Evolutionary conservation across 192 early-diverging fungal species (phyloP).

Genomic region (Entophlyctis helioformis): DNA sequence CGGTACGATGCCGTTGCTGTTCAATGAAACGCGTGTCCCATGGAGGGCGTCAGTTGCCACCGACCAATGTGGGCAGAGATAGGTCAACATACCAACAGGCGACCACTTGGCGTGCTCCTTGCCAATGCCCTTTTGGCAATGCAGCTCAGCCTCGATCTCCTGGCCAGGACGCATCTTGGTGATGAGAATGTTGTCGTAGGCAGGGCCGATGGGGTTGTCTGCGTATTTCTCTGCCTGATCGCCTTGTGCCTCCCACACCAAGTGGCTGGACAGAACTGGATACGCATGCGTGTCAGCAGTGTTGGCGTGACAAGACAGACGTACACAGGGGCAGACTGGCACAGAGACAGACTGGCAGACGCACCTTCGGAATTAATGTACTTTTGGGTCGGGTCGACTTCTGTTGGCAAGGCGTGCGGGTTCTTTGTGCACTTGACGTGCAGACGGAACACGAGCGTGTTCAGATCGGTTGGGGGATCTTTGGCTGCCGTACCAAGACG

Average conservation of each 20-base stretch:
- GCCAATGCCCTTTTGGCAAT: slow-evolving; percentile 86
- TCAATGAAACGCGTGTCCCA: neutral
- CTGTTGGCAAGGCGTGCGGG: slow-evolving; percentile 40
- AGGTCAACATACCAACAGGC: slow-evolving; percentile 54
- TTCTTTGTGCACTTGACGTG: slow-evolving; percentile 60
- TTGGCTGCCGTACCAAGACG: slow-evolving; percentile 34
- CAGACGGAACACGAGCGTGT: slow-evolving; percentile 87
- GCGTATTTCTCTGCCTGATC: slow-evolving; percentile 66
- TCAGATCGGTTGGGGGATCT: slow-evolving; percentile 78
- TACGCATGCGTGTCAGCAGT: slow-evolving; percentile 1
- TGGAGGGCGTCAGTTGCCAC: neutral
- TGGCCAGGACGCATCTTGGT: slow-evolving; percentile 90
- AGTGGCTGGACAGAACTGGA: slow-evolving; percentile 57
- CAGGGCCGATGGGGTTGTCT: slow-evolving; percentile 57
- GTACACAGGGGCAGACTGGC: neutral
- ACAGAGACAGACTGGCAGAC: neutral
- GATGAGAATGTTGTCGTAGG: slow-evolving; percentile 85
- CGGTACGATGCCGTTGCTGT: slow-evolving; percentile 86
- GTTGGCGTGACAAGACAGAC: slow-evolving; percentile 6
- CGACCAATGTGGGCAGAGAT: neutral
- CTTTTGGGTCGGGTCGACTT: slow-evolving; percentile 60
- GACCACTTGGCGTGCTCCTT: slow-evolving; percentile 97
- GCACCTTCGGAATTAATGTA: slow-evolving; percentile 46
- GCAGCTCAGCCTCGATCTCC: slow-evolving; percentile 67
- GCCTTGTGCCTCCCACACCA: slow-evolving; percentile 86